phyloP scores from a whole-genome alignment of 371 early-diverging fungal species.

The Mucor mucedo region DNA sequence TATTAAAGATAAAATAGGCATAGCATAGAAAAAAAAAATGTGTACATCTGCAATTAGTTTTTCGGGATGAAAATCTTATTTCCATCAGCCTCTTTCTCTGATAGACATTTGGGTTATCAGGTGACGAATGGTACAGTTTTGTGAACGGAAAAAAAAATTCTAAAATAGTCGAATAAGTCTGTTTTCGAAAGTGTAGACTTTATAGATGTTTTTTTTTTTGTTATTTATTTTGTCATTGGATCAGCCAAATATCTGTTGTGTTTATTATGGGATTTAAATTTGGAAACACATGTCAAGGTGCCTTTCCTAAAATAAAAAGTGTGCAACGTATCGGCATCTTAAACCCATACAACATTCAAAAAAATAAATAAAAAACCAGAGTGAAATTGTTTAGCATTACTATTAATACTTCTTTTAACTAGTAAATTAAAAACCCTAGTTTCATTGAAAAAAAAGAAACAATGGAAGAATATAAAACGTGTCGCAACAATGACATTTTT shows the following conservation, averaged over 20 bases:
- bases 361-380: neutral
- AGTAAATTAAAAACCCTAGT: neutral
- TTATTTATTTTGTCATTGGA: conserved; percentile 17
- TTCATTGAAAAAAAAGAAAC: neutral
- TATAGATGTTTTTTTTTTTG: too few species aligned
- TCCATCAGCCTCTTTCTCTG: too few species aligned
- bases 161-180: conserved; percentile 14
- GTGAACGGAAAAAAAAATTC: neutral
- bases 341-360: neutral
- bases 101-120: too few species aligned
- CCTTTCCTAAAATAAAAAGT: conserved; percentile 10
- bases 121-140: too few species aligned
- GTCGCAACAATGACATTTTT: neutral
- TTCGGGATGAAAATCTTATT: too few species aligned
- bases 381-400: neutral
- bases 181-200: conserved; percentile 7
- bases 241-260: conserved; percentile 24
- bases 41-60: too few species aligned
- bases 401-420: neutral
- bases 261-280: conserved; percentile 13
- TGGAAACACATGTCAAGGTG: conserved; percentile 19
- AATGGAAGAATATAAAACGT: neutral
- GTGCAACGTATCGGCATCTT: conserved; percentile 10
- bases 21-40: too few species aligned
- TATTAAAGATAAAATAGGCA: too few species aligned